A percentile compares a stretch with the other conserved stretches of the same genome.
phyloP scores from a whole-genome alignment of 371 early-diverging fungal species.

The Lichtheimia hyalospora region DNA sequence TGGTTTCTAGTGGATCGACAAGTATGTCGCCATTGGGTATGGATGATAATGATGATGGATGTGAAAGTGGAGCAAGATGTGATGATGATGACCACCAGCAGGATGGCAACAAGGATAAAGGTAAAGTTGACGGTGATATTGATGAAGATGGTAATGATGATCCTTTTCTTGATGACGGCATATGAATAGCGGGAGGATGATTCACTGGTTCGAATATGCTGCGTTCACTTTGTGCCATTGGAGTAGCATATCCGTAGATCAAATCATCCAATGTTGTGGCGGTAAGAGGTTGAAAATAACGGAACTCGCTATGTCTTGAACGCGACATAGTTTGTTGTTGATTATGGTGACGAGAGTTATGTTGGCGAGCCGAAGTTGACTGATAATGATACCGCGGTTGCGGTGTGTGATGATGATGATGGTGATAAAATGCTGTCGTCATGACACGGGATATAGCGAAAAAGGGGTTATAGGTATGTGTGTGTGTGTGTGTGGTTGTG shows the following conservation, averaged over 20 bases:
- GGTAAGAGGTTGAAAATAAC: not conserved
- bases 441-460: not conserved
- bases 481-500: not conserved
- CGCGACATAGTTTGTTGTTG: not conserved
- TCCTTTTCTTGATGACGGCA: not conserved
- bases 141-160: not conserved
- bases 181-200: not conserved
- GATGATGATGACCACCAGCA: too few relatives aligned
- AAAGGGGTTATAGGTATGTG: not conserved
- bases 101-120: too few relatives aligned
- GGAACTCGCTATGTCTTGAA: not conserved
- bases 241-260: slow-evolving; percentile 5
- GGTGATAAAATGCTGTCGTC: not conserved
- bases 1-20: not conserved
- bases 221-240: slow-evolving; percentile 9
- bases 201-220: slow-evolving; percentile 2
- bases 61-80: not conserved
- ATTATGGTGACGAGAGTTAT: not conserved
- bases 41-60: not conserved
- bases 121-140: not conserved
- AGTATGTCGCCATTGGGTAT: not conserved
- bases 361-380: too few relatives aligned
- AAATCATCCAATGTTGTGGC: slow-evolving; percentile 3
- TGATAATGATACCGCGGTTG: slow-evolving; percentile 3
- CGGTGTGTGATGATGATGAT: not conserved